Evolutionary conservation across 805 yeast species (phyloP).

Genomic region (Henningerozyma blattae): DNA sequence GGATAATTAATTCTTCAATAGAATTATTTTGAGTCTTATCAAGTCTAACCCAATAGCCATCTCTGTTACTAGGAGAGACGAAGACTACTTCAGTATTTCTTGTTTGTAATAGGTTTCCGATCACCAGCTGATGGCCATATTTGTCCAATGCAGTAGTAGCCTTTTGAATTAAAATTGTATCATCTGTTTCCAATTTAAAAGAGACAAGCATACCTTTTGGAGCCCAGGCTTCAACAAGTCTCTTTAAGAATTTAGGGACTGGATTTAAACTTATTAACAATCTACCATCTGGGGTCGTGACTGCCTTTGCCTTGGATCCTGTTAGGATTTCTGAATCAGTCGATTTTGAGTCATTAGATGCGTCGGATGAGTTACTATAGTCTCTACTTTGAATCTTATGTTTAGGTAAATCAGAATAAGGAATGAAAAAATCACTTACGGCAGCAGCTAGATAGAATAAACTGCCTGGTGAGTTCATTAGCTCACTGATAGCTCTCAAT

Average conservation of each 20-base stretch:
- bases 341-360: slow-evolving; percentile 28
- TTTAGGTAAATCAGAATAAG: slow-evolving; percentile 72
- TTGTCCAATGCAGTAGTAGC: slow-evolving; percentile 69
- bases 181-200: slow-evolving; percentile 88
- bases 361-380: slow-evolving; percentile 32
- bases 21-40: slow-evolving; percentile 29
- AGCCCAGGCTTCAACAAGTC: slow-evolving; percentile 90
- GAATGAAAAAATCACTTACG: slow-evolving; percentile 91
- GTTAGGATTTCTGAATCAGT: slow-evolving; percentile 1
- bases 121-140: slow-evolving; percentile 87
- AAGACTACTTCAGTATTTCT: slow-evolving; percentile 83
- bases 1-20: slow-evolving; percentile 73
- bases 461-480: slow-evolving; percentile 48
- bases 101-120: slow-evolving; percentile 84
- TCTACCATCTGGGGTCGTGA: slow-evolving; percentile 40
- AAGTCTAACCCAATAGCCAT: slow-evolving; percentile 40
- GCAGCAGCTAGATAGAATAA: slow-evolving; percentile 93
- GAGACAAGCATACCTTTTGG: slow-evolving; percentile 90
- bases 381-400: slow-evolving; percentile 88
- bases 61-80: slow-evolving; percentile 31
- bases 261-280: slow-evolving; percentile 82
- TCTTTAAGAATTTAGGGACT: slow-evolving; percentile 84
- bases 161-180: slow-evolving; percentile 54
- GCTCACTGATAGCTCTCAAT: slow-evolving; percentile 50
- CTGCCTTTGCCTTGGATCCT: slow-evolving; percentile 4